Evolutionary conservation across 768 basidiomycete genomes (phyloP).

Genomic region (Tylopilus plumbeoviolaceoides): DNA sequence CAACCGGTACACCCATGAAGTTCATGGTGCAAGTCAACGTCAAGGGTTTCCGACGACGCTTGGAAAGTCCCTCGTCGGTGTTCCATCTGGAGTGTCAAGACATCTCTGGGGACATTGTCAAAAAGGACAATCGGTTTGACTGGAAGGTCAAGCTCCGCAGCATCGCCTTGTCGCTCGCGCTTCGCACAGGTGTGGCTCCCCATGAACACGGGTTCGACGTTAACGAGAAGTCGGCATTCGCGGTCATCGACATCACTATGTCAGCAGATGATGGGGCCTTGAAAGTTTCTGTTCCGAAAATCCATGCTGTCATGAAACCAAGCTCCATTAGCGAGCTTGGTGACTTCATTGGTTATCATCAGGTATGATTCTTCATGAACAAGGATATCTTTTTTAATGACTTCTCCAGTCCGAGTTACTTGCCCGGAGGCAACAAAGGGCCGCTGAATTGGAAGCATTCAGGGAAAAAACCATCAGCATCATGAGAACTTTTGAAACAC

Average conservation of each 20-base stretch:
- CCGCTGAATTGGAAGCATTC: conserved; percentile 75
- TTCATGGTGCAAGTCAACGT: conserved; percentile 60
- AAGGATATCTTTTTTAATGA: conserved; percentile 7
- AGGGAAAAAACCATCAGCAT: conserved; percentile 75
- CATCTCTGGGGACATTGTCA: conserved; percentile 59
- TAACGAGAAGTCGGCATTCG: conserved; percentile 74
- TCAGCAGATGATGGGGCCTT: conserved; percentile 35
- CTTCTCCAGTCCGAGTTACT: conserved; percentile 64
- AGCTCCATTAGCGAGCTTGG: conserved; percentile 88
- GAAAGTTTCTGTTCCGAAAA: conserved; percentile 60
- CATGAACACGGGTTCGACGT: conserved; percentile 46
- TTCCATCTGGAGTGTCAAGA: conserved; percentile 74
- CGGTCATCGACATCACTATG: conserved; percentile 71
- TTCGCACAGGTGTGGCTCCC: conserved; percentile 39
- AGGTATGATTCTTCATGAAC: conserved; percentile 41
- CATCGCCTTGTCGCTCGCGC: conserved; percentile 80
- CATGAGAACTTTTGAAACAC: conserved; percentile 70
- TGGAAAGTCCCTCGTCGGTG: conserved; percentile 70
- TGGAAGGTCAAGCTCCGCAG: conserved; percentile 76
- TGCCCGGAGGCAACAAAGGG: conserved; percentile 68
- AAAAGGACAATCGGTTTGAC: conserved; percentile 36
- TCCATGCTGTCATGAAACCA: conserved; percentile 93
- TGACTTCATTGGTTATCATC: conserved; percentile 83
- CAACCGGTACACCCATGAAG: conserved; percentile 19
- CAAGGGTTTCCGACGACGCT: conserved; percentile 74